phyloP scores from a whole-genome alignment of 1,139 yeast genomes.

The Debaryomyces nepalensis region DNA sequence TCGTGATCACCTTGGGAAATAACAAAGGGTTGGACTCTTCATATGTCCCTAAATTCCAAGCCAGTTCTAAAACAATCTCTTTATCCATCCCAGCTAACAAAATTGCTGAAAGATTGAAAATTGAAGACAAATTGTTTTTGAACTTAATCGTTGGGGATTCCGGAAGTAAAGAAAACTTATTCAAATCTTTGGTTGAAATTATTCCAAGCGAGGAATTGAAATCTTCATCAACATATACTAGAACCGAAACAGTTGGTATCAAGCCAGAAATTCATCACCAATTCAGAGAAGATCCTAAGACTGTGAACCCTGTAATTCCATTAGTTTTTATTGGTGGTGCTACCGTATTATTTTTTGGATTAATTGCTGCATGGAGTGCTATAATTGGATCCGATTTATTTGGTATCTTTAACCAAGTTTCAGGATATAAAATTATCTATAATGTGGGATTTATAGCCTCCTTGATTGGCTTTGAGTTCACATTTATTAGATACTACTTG shows the following conservation, averaged over 20 bases:
- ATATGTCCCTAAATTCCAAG: slow-evolving; percentile 30
- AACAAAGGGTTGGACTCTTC: slow-evolving; percentile 31
- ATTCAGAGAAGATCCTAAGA: slow-evolving; percentile 61
- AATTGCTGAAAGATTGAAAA: slow-evolving; percentile 45
- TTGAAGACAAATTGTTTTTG: slow-evolving; percentile 36
- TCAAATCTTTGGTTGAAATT: slow-evolving; percentile 37
- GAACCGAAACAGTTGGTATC: slow-evolving; percentile 42
- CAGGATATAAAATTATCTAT: slow-evolving; percentile 33
- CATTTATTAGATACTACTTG: slow-evolving; percentile 69
- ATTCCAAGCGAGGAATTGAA: slow-evolving; percentile 37
- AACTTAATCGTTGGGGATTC: slow-evolving; percentile 40
- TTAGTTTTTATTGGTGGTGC: slow-evolving; percentile 53
- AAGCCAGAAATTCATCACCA: slow-evolving; percentile 73
- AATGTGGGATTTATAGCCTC: slow-evolving; percentile 56
- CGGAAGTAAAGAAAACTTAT: slow-evolving; percentile 27
- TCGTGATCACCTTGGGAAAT: slow-evolving; percentile 32
- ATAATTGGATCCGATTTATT: slow-evolving; percentile 52
- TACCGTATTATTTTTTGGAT: slow-evolving; percentile 43
- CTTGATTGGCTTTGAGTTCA: slow-evolving; percentile 62
- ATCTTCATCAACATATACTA: slow-evolving; percentile 30
- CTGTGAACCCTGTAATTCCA: slow-evolving; percentile 61
- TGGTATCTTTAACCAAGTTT: slow-evolving; percentile 33
- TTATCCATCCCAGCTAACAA: slow-evolving; percentile 34
- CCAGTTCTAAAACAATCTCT: slow-evolving; percentile 26
- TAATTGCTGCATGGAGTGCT: slow-evolving; percentile 54